Percentiles rank a stretch among this genome's conserved stretches.
Evolutionary conservation across 2,329 filamentous ascomycete genomes (phyloP).

Genomic region (Penicillium sclerotiorum): DNA sequence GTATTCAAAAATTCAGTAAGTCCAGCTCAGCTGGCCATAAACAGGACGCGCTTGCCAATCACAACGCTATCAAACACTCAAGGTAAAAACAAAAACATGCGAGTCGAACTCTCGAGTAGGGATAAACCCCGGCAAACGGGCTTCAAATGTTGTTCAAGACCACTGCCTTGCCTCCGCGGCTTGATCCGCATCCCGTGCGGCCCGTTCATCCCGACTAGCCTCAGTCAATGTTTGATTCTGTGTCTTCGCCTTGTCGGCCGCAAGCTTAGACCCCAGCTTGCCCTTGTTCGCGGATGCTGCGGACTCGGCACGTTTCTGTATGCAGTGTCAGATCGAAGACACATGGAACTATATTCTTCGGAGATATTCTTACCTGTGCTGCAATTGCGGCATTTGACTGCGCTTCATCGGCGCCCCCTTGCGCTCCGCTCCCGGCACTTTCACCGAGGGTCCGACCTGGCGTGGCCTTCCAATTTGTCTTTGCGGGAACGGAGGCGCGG

Average conservation of each 20-base stretch:
- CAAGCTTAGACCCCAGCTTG: slow-evolving; percentile 70
- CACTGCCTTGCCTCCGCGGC: slow-evolving; percentile 60
- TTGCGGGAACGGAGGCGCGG: slow-evolving; percentile 50
- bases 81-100: neutral
- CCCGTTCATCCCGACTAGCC: slow-evolving; percentile 66
- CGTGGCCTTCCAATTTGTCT: slow-evolving; percentile 50
- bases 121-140: too few relatives aligned
- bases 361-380: slow-evolving; percentile 70
- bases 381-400: slow-evolving; percentile 75
- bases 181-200: slow-evolving; percentile 68
- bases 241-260: slow-evolving; percentile 75
- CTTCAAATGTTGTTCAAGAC: slow-evolving; percentile 12
- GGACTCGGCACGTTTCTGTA: slow-evolving; percentile 66
- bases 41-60: neutral
- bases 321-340: neutral
- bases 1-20: neutral
- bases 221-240: slow-evolving; percentile 68
- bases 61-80: slow-evolving; percentile 1
- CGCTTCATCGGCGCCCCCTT: slow-evolving; percentile 55
- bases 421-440: slow-evolving; percentile 26
- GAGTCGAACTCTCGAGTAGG: neutral
- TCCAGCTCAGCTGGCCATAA: neutral
- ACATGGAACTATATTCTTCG: neutral
- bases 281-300: slow-evolving; percentile 55
- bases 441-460: slow-evolving; percentile 67